Conservation (phyloP, 2,329 filamentous ascomycete species). For the Fusarium albosuccineum region DNA sequence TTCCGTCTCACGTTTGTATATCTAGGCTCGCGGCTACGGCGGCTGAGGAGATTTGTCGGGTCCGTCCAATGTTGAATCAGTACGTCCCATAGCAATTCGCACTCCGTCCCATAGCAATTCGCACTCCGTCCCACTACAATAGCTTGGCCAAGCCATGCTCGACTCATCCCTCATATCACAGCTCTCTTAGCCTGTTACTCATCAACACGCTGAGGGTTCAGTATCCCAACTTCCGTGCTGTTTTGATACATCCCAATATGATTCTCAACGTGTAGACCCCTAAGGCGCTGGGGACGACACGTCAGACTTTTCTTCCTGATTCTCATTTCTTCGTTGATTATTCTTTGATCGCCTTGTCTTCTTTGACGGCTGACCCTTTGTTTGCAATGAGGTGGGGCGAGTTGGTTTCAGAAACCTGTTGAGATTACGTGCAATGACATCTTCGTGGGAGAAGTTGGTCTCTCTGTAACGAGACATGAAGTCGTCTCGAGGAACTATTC, state of each 20-base stretch:
- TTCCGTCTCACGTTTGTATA: slow-evolving; percentile 5
- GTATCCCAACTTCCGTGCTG: neutral
- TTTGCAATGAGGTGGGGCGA: neutral
- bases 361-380: too few species aligned
- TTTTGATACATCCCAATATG: neutral
- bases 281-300: slow-evolving; percentile 18
- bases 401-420: neutral
- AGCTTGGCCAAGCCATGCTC: neutral
- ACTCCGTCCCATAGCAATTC: slow-evolving; percentile 2
- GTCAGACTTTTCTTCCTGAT: neutral
- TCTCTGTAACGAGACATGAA: slow-evolving; percentile 82
- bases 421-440: too few species aligned
- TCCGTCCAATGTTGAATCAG: slow-evolving; percentile 8
- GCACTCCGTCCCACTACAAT: slow-evolving; percentile 4
- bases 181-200: neutral
- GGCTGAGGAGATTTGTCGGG: slow-evolving; percentile 10
- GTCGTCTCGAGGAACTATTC: slow-evolving; percentile 81
- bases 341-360: slow-evolving; percentile 18
- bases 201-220: neutral
- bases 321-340: slow-evolving; percentile 26
- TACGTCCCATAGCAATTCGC: neutral
- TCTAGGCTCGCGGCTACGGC: slow-evolving; percentile 24
- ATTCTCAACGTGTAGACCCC: neutral
- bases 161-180: neutral
- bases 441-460: slow-evolving; percentile 69